These are phyloP conservation scores for Sabuloglossum arenarium DNA, from an alignment of 495 filamentous ascomycete species.

Conservation along the genomic window DNA sequence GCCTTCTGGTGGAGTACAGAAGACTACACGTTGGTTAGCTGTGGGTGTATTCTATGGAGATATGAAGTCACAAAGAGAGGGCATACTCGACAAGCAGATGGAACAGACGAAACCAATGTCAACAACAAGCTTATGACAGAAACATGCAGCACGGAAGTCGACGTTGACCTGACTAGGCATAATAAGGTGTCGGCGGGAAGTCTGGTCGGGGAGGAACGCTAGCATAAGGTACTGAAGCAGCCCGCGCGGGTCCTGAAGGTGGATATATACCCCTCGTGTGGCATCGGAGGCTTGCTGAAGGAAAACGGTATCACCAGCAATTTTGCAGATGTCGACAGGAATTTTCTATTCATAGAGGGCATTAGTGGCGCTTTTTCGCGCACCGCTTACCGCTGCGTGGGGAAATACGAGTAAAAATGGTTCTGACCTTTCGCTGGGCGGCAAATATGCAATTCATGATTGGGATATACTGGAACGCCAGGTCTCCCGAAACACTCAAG, in stretches of 20 bases:
- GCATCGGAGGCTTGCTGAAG: conserved; percentile 86
- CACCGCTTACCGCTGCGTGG: background rate
- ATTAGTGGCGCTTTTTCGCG: background rate
- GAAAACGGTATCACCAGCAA: conserved; percentile 76
- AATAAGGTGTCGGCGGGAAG: conserved; percentile 40
- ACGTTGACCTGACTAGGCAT: conserved; percentile 68
- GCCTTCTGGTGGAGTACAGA: conserved; percentile 40
- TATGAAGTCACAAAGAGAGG: background rate
- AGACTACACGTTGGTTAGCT: conserved; percentile 21
- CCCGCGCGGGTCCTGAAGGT: conserved; percentile 39
- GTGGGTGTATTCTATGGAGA: background rate
- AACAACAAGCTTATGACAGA: conserved; percentile 81
- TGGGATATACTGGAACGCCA: conserved; percentile 82
- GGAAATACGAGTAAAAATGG: background rate
- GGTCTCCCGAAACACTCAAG: conserved; percentile 59
- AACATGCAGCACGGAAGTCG: conserved; percentile 92
- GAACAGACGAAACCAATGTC: conserved; percentile 90
- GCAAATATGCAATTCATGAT: conserved; percentile 98
- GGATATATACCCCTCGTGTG: conserved; percentile 72
- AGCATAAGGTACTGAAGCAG: conserved; percentile 88
- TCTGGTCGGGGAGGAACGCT: conserved; percentile 66
- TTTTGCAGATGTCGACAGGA: conserved; percentile 74
- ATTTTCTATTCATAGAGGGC: conserved; percentile 24
- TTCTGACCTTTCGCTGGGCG: conserved; percentile 36
- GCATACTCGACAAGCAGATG: conserved; percentile 71